Conservation (phyloP, 345 rosid species). For the Hypericum perforatum region DNA sequence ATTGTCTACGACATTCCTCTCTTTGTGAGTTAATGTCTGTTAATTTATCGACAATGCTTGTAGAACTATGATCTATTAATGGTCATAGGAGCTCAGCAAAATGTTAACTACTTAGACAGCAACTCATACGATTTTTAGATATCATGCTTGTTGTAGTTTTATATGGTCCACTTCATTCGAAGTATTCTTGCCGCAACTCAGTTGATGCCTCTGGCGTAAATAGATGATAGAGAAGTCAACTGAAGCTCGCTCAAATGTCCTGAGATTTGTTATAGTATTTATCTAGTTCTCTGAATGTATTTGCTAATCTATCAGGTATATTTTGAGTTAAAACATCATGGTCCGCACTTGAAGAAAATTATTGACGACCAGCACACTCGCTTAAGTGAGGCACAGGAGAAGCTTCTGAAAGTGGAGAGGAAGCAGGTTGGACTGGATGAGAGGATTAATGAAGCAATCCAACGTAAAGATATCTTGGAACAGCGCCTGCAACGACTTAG, state of each 20-base stretch:
- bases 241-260: no score
- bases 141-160: background rate
- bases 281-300: background rate
- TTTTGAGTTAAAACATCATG: slow-evolving; percentile 85
- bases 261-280: slow-evolving; percentile 8
- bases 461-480: slow-evolving; percentile 44
- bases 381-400: slow-evolving; percentile 45
- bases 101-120: background rate
- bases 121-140: background rate
- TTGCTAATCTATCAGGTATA: slow-evolving; percentile 38
- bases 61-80: no score
- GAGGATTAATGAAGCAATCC: slow-evolving; percentile 39
- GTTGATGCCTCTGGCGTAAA: no score
- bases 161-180: background rate
- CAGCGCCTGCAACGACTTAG: slow-evolving; percentile 51
- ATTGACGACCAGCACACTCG: slow-evolving; percentile 64
- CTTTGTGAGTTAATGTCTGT: background rate
- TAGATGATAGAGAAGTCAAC: no score
- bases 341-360: slow-evolving; percentile 70
- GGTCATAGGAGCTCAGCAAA: no score
- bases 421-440: slow-evolving; percentile 51
- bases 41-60: background rate
- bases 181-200: no score
- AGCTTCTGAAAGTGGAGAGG: slow-evolving; percentile 54
- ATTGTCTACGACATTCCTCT: background rate